A percentile compares a stretch with the other conserved stretches of the same genome.
Evolutionary conservation across 2,329 filamentous ascomycete species (phyloP).

Genomic region (Beauveria asiatica): DNA sequence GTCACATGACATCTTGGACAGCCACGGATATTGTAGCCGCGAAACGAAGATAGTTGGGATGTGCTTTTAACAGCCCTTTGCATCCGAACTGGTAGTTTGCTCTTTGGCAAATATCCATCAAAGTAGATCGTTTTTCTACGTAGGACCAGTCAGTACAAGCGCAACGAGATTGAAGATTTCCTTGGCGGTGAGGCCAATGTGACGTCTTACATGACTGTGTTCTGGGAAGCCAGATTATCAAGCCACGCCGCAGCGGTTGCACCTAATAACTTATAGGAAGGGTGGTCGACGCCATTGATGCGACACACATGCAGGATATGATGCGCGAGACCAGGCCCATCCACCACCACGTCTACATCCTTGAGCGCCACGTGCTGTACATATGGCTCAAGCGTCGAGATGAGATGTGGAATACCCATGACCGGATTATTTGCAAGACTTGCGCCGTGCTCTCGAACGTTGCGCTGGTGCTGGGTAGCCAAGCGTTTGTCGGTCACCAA

Average conservation of each 20-base stretch:
- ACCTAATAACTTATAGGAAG: constrained; percentile 57
- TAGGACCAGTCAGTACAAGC: neutral
- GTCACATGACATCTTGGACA: constrained; percentile 18
- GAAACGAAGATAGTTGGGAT: constrained; percentile 42
- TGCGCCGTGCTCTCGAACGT: neutral
- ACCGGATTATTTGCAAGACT: neutral
- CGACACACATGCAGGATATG: constrained; percentile 55
- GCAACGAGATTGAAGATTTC: constrained; percentile 13
- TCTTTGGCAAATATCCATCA: constrained; percentile 67
- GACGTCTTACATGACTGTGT: constrained; percentile 51
- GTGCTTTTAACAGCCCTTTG: constrained; percentile 52
- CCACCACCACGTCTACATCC: constrained; percentile 46
- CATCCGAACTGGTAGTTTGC: constrained; percentile 56
- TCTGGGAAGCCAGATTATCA: constrained; percentile 42
- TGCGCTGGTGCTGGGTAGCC: neutral
- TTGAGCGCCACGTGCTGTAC: constrained; percentile 34
- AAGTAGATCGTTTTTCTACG: constrained; percentile 66
- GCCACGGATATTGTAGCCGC: constrained; percentile 22
- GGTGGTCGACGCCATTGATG: constrained; percentile 42
- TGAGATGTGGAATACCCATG: constrained; percentile 55
- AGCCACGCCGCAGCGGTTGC: constrained; percentile 54
- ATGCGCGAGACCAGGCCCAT: constrained; percentile 73
- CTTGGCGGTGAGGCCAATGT: constrained; percentile 3
- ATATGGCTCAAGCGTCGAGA: constrained; percentile 44
- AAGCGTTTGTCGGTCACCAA: constrained; percentile 1